These are phyloP conservation scores for Mucor irregularis DNA, from an alignment of 371 early-diverging fungal species.

Conservation along the genomic window DNA sequence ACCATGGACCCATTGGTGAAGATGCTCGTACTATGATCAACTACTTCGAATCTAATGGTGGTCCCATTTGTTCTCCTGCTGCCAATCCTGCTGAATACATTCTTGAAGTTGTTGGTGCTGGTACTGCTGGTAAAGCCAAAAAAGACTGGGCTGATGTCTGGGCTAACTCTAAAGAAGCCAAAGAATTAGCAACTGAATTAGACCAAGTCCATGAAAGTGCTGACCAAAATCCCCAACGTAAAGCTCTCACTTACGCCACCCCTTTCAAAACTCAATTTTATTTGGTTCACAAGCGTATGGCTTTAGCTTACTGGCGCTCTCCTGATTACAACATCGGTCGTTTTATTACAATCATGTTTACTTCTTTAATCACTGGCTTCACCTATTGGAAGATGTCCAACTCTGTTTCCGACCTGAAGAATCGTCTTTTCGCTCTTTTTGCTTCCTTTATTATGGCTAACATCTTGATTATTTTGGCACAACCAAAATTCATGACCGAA, in stretches of 20 bases:
- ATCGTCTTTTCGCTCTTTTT: constrained; percentile 67
- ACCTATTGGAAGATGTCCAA: constrained; percentile 57
- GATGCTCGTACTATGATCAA: no score
- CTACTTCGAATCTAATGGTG: no score
- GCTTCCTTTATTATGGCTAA: constrained; percentile 55
- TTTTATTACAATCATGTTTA: constrained; percentile 34
- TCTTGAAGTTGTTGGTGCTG: constrained; percentile 51
- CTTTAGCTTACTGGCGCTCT: constrained; percentile 55
- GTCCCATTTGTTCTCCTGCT: no score
- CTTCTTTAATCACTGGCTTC: constrained; percentile 52
- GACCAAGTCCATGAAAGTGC: constrained; percentile 9
- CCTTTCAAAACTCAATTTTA: constrained; percentile 31
- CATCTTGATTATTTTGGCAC: constrained; percentile 31
- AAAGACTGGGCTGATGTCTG: constrained; percentile 58
- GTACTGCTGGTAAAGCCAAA: constrained; percentile 31
- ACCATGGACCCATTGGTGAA: no score
- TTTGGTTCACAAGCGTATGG: constrained; percentile 53
- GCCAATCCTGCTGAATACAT: no score
- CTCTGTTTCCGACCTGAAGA: constrained; percentile 54
- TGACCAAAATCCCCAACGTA: constrained; percentile 12
- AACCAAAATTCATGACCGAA: constrained; percentile 59
- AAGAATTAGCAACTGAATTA: constrained; percentile 10
- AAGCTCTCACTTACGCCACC: constrained; percentile 27
- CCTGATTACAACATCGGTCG: constrained; percentile 61
- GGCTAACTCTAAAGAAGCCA: constrained; percentile 32